Percentiles rank a stretch among this genome's conserved stretches.
Evolutionary conservation across 805 yeast species (phyloP).

Genomic region (Hyphopichia homilentoma): DNA sequence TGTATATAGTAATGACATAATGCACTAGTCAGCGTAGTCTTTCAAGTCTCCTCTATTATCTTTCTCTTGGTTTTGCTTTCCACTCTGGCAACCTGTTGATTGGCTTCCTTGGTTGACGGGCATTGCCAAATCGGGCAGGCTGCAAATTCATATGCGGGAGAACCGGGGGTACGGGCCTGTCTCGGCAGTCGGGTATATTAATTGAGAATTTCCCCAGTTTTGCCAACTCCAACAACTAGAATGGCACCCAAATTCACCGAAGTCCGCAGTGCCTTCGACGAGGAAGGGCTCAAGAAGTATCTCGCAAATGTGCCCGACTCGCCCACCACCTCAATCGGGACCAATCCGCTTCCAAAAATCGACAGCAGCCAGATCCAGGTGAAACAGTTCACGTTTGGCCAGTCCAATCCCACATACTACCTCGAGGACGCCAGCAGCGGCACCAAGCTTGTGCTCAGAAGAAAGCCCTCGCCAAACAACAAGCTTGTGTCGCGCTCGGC

Average conservation of each 20-base stretch:
- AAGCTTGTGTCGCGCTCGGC: conserved; percentile 53
- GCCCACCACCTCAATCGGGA: conserved; percentile 21
- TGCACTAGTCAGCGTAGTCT: too few species aligned
- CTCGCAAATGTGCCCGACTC: conserved; percentile 12
- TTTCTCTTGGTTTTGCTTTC: background rate
- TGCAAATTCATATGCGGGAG: too few species aligned
- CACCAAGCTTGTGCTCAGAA: conserved; percentile 45
- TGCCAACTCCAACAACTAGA: background rate
- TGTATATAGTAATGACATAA: too few species aligned
- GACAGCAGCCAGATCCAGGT: conserved; percentile 27
- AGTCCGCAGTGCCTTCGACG: conserved; percentile 32
- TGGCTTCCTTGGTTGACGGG: too few species aligned
- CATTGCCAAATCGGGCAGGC: too few species aligned
- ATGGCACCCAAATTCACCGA: conserved; percentile 19
- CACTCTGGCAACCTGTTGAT: too few species aligned
- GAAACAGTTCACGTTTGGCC: conserved; percentile 59
- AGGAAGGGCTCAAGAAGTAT: conserved; percentile 18
- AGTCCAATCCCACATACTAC: conserved; percentile 60
- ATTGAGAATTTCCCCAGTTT: background rate
- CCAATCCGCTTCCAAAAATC: conserved; percentile 13
- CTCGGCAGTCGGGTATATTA: conserved; percentile 1
- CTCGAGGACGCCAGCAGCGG: conserved; percentile 37
- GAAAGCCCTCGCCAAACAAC: conserved; percentile 52
- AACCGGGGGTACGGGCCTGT: too few species aligned
- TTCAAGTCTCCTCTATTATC: too few species aligned